Evolutionary conservation across 2,329 filamentous ascomycete species (phyloP).

Genomic region (Cercospora zeina): DNA sequence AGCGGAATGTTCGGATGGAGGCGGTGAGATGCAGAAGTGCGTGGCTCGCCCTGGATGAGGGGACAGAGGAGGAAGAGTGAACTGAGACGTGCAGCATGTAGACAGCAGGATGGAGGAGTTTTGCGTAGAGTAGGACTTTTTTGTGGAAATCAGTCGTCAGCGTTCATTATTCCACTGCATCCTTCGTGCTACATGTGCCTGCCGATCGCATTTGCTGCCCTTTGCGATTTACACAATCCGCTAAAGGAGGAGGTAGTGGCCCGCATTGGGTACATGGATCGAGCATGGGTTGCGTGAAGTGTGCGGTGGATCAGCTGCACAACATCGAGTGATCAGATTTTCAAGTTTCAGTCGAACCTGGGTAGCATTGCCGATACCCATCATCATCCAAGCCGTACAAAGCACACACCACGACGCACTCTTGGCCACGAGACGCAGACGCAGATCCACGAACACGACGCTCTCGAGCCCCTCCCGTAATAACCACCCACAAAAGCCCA

Average conservation of each 20-base stretch:
- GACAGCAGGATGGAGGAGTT: neutral
- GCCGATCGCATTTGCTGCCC: neutral
- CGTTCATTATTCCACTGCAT: neutral
- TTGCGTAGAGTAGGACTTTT: neutral
- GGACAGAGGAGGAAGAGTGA: conserved; percentile 53
- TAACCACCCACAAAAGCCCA: neutral
- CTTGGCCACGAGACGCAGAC: conserved; percentile 4
- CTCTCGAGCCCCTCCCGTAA: neutral
- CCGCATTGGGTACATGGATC: neutral
- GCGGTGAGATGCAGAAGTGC: conserved; percentile 62
- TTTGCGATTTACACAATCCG: too few relatives aligned
- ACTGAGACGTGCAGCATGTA: neutral
- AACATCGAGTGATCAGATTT: conserved; percentile 5
- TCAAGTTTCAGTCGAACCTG: neutral
- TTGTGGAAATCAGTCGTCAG: neutral
- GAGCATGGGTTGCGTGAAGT: neutral
- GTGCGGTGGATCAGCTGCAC: conserved; percentile 1
- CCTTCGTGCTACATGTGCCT: neutral
- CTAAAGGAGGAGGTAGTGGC: too few relatives aligned
- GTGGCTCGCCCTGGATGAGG: conserved; percentile 62
- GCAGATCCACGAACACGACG: neutral
- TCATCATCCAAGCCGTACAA: neutral
- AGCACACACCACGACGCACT: neutral
- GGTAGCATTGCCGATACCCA: neutral
- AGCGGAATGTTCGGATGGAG: conserved; percentile 61